phyloP scores from a whole-genome alignment of 257 asterid genomes.

The Rubia yunnanensis region DNA sequence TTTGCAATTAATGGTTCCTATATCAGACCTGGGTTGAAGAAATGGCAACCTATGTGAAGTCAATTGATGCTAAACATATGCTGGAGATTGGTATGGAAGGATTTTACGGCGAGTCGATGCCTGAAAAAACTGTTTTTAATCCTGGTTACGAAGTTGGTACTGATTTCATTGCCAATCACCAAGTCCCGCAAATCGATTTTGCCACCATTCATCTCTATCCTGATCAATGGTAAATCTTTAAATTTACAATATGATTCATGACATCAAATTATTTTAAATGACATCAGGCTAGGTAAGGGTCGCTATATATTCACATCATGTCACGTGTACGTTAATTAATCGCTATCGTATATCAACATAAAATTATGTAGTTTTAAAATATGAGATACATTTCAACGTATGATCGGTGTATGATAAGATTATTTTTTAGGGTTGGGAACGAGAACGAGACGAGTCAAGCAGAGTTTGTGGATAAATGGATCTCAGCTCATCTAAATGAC shows the following conservation, averaged over 20 bases:
- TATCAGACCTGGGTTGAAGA: slow-evolving; percentile 18
- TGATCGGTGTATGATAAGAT: too few relatives aligned
- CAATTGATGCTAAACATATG: slow-evolving; percentile 46
- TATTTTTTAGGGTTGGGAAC: background rate
- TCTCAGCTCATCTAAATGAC: slow-evolving; percentile 17
- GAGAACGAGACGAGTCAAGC: background rate
- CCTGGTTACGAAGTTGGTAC: slow-evolving; percentile 75
- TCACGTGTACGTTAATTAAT: too few relatives aligned
- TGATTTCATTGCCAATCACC: slow-evolving; percentile 53
- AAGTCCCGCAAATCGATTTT: slow-evolving; percentile 43
- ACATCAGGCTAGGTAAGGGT: too few relatives aligned
- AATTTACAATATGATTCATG: too few relatives aligned
- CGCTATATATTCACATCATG: too few relatives aligned
- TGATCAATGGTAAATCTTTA: slow-evolving; percentile 45
- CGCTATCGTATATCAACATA: too few relatives aligned
- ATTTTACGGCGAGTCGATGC: slow-evolving; percentile 68
- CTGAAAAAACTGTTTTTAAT: slow-evolving; percentile 41
- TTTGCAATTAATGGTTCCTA: background rate
- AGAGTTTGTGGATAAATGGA: slow-evolving; percentile 15
- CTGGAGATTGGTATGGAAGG: slow-evolving; percentile 75
- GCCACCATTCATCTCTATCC: slow-evolving; percentile 74
- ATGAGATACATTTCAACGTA: too few relatives aligned
- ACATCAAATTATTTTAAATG: background rate
- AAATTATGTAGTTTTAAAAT: too few relatives aligned
- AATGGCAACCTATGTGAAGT: slow-evolving; percentile 57